These are phyloP conservation scores for Delitschia confertaspora DNA, from an alignment of 495 filamentous ascomycete species.

Conservation along the genomic window DNA sequence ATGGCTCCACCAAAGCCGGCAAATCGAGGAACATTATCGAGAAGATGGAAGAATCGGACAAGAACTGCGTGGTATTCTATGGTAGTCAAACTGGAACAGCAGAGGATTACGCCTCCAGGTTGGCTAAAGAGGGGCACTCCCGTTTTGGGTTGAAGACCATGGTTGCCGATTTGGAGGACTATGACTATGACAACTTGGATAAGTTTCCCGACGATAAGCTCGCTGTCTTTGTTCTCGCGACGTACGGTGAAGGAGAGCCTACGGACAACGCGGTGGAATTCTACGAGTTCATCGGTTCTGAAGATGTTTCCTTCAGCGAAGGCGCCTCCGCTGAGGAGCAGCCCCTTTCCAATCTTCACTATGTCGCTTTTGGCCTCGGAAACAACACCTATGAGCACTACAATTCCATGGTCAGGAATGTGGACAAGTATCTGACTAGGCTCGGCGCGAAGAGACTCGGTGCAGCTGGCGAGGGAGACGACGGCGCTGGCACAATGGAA, in stretches of 20 bases:
- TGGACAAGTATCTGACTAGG: conserved; percentile 68
- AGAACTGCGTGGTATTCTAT: conserved; percentile 98
- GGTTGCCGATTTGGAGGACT: conserved; percentile 96
- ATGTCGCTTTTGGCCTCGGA: conserved; percentile 89
- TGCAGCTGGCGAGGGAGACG: conserved; percentile 87
- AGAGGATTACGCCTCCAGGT: conserved; percentile 94
- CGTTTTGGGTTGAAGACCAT: conserved; percentile 96
- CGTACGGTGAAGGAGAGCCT: conserved; percentile 96
- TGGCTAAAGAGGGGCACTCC: conserved; percentile 95
- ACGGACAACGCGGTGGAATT: conserved; percentile 99
- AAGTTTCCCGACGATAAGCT: conserved; percentile 80
- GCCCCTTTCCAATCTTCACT: conserved; percentile 77
- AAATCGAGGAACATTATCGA: conserved; percentile 87
- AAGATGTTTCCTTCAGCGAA: conserved; percentile 73
- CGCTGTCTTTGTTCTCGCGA: conserved; percentile 90
- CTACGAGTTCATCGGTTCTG: conserved; percentile 86
- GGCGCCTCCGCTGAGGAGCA: conserved; percentile 54
- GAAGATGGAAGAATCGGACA: conserved; percentile 89
- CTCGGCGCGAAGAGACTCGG: conserved; percentile 79
- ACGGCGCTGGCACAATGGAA: conserved; percentile 98
- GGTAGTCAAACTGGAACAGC: conserved; percentile 97
- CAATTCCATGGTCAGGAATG: conserved; percentile 93
- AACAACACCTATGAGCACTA: conserved; percentile 99
- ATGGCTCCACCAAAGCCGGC: conserved; percentile 55
- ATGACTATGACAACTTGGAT: conserved; percentile 93